A percentile compares a stretch with the other conserved stretches of the same genome.
Evolutionary conservation across 768 basidiomycete species (phyloP).

Genomic region (Lactarius evosmus): DNA sequence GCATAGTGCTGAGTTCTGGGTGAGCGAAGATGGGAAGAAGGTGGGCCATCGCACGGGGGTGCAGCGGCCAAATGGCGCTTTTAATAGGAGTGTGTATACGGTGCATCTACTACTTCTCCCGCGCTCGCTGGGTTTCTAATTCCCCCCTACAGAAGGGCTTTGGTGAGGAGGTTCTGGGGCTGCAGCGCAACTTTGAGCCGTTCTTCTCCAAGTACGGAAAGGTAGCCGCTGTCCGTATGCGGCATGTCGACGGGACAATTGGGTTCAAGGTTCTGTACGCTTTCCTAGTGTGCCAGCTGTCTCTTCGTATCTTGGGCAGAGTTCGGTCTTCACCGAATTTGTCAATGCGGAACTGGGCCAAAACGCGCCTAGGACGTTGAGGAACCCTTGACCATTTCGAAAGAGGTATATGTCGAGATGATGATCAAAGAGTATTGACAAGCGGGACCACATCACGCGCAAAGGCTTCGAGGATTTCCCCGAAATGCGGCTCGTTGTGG

Average conservation of each 20-base stretch:
- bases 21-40: conserved; percentile 68
- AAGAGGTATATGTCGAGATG: conserved; percentile 86
- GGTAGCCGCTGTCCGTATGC: conserved; percentile 82
- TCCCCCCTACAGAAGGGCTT: conserved; percentile 74
- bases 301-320: conserved; percentile 41
- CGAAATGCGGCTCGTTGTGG: conserved; percentile 44
- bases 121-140: neutral
- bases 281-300: neutral
- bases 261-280: conserved; percentile 85
- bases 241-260: conserved; percentile 74
- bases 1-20: conserved; percentile 55
- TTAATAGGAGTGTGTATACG: conserved; percentile 84
- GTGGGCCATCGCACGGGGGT: conserved; percentile 74
- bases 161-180: conserved; percentile 54
- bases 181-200: conserved; percentile 71
- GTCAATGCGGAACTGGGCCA: conserved; percentile 67
- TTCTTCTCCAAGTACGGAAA: conserved; percentile 84
- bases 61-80: conserved; percentile 71
- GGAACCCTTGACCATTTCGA: too few species aligned
- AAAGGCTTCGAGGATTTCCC: conserved; percentile 78
- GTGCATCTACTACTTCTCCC: conserved; percentile 46
- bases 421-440: conserved; percentile 78
- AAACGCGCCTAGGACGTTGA: conserved; percentile 77
- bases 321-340: conserved; percentile 93
- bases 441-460: conserved; percentile 50